A percentile compares a stretch with the other conserved stretches of the same genome.
Conservation (phyloP, 495 filamentous ascomycete species). For the Lasiosphaeria hispida region DNA sequence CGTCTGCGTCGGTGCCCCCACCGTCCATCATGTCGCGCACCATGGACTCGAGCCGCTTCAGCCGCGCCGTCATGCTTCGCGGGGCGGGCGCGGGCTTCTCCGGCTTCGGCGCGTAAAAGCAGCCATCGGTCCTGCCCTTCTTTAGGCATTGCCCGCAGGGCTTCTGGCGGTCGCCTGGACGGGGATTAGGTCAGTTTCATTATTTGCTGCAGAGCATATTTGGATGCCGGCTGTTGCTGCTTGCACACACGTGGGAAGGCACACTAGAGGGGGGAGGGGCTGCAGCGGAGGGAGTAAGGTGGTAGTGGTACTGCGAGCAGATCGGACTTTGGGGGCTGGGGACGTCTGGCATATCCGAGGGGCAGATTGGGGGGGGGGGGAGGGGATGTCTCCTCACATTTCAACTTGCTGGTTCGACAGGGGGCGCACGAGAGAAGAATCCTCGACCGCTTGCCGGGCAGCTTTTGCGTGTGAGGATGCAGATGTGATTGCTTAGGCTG, state of each 20-base stretch:
- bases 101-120: slow-evolving; percentile 45
- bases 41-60: slow-evolving; percentile 54
- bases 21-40: slow-evolving; percentile 47
- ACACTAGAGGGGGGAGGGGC: too few species aligned
- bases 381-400: slow-evolving; percentile 29
- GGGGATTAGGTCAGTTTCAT: not conserved
- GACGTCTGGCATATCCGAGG: not conserved
- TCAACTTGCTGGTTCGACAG: slow-evolving; percentile 44
- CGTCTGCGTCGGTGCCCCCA: slow-evolving; percentile 28
- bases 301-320: too few species aligned
- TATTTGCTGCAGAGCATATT: not conserved
- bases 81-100: slow-evolving; percentile 33
- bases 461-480: not conserved
- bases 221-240: too few species aligned
- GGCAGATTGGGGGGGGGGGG: not conserved
- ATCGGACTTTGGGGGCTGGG: too few species aligned
- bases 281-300: too few species aligned
- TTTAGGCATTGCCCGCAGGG: slow-evolving; percentile 45
- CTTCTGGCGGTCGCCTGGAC: slow-evolving; percentile 17
- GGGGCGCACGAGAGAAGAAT: slow-evolving; percentile 42
- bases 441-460: slow-evolving; percentile 31
- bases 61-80: slow-evolving; percentile 48
- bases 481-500: not conserved
- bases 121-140: slow-evolving; percentile 39
- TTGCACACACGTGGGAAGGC: too few species aligned